These are phyloP conservation scores for Zangia roseola DNA, from an alignment of 768 basidiomycete species.

Conservation along the genomic window DNA sequence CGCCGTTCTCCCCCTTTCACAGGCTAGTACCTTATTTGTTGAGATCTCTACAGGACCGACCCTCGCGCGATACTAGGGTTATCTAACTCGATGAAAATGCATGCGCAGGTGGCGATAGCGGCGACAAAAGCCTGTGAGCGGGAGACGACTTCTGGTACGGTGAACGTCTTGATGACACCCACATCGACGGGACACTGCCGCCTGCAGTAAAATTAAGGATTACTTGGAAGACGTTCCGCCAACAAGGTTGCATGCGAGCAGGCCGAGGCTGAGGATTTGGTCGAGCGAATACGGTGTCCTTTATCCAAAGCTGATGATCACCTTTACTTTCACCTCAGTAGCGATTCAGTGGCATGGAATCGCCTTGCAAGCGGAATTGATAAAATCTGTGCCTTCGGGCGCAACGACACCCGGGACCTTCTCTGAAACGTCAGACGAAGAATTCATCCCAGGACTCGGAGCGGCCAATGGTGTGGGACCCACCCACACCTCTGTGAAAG, in stretches of 20 bases:
- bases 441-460: slow-evolving; percentile 54
- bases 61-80: too few species aligned
- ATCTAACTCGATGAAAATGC: slow-evolving; percentile 65
- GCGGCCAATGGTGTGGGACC: slow-evolving; percentile 51
- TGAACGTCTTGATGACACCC: slow-evolving; percentile 36
- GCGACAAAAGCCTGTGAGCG: slow-evolving; percentile 38
- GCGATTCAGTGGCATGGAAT: slow-evolving; percentile 44
- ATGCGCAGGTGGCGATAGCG: slow-evolving; percentile 48
- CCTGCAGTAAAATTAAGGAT: slow-evolving; percentile 64
- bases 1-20: too few species aligned
- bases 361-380: slow-evolving; percentile 56
- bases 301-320: too few species aligned
- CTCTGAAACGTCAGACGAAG: slow-evolving; percentile 48
- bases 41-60: too few species aligned
- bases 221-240: slow-evolving; percentile 56
- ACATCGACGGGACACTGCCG: slow-evolving; percentile 62
- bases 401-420: slow-evolving; percentile 34
- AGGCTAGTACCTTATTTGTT: too few species aligned
- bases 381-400: slow-evolving; percentile 29
- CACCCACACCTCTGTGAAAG: slow-evolving; percentile 40
- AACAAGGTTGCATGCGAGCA: slow-evolving; percentile 41
- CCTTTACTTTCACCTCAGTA: too few species aligned
- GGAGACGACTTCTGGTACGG: slow-evolving; percentile 34
- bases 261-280: slow-evolving; percentile 56
- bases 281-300: slow-evolving; percentile 58